These are phyloP conservation scores for Penicillium salamii DNA, from an alignment of 495 filamentous ascomycete species.

Conservation along the genomic window DNA sequence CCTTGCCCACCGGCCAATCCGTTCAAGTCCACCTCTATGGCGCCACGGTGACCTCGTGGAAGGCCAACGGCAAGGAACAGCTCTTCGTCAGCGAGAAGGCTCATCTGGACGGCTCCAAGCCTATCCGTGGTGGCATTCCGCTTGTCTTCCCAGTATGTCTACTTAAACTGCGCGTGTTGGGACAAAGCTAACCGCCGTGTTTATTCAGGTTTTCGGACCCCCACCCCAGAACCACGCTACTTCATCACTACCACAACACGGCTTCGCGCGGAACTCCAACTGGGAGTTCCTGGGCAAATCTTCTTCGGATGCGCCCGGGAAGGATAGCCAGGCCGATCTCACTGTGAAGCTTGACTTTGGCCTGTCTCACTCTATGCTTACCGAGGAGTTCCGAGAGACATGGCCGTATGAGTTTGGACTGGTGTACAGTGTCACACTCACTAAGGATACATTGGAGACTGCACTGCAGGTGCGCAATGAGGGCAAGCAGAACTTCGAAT, in stretches of 20 bases:
- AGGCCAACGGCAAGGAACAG: slow-evolving; percentile 76
- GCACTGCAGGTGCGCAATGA: slow-evolving; percentile 81
- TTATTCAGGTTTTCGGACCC: slow-evolving; percentile 79
- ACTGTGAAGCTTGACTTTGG: slow-evolving; percentile 93
- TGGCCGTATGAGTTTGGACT: slow-evolving; percentile 87
- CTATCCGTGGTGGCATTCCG: slow-evolving; percentile 69
- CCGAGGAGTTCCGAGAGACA: slow-evolving; percentile 55
- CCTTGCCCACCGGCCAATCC: slow-evolving; percentile 79
- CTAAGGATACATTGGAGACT: slow-evolving; percentile 70
- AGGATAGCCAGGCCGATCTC: slow-evolving; percentile 46
- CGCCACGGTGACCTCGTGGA: slow-evolving; percentile 93
- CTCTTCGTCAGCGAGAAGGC: slow-evolving; percentile 84
- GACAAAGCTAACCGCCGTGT: slow-evolving; percentile 12
- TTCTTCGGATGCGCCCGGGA: slow-evolving; percentile 64
- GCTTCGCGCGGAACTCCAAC: slow-evolving; percentile 83
- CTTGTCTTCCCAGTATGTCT: slow-evolving; percentile 85
- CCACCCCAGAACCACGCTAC: slow-evolving; percentile 70
- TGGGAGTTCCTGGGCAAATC: slow-evolving; percentile 64
- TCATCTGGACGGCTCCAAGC: slow-evolving; percentile 62
- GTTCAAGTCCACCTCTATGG: slow-evolving; percentile 84
- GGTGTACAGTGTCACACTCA: slow-evolving; percentile 88
- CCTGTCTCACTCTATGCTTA: slow-evolving; percentile 67
- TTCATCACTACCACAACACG: slow-evolving; percentile 81
- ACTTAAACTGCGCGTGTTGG: neutral
- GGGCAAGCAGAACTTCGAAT: slow-evolving; percentile 76